Base-by-base conservation (phyloP, 2,329 filamentous ascomycete species). In the Paecilomyces variotii region DNA sequence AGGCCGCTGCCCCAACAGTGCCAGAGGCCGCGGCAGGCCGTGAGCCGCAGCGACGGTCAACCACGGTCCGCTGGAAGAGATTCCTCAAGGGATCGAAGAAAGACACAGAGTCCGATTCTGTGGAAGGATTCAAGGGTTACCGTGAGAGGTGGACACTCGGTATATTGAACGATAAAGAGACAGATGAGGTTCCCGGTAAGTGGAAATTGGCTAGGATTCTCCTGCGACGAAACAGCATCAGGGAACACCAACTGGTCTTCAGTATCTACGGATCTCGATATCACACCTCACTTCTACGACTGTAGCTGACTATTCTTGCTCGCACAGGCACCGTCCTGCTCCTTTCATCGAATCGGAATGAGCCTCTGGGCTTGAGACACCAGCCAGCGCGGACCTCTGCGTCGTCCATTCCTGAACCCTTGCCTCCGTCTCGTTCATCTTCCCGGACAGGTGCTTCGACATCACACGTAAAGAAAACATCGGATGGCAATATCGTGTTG, bases 171-270 rank as follows among this genome's bases (percentile, higher is more conserved):
- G 90, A 94, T 66, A 84, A 78, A 54, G 73, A 87, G 59, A 96
- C 91, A 0, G 88, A 94, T 62, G 89, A 96, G 75, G 91, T 96
- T 11, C 92, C 92, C 64, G 90, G 90, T 91, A 77, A 62, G 82
- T 62, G 10, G 12, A 30, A n/a, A 57, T 50, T 24, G 14, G 45
- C 32, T 34, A 34, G 32, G 32, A 9, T 6, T 45, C 14, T 19
- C 39, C 4, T 19, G 12, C 7, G 12, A 10, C 11, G 30, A 32
- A 19, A 34, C 32, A 34, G n/a, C n/a, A 24, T 19, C 19, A 19
- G 6, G 30, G 19, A 24, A 6, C 19, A 2, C 5, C 39, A 45
- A 45, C n/a, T 45, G 4, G 39, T 12, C 14, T 12, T 4, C 6
- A 11, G 9, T 2, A 39, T n/a, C 35, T 45, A 45, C n/a, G 5